Base-by-base conservation (phyloP, 768 basidiomycete species). In the Mycena amicta region DNA sequence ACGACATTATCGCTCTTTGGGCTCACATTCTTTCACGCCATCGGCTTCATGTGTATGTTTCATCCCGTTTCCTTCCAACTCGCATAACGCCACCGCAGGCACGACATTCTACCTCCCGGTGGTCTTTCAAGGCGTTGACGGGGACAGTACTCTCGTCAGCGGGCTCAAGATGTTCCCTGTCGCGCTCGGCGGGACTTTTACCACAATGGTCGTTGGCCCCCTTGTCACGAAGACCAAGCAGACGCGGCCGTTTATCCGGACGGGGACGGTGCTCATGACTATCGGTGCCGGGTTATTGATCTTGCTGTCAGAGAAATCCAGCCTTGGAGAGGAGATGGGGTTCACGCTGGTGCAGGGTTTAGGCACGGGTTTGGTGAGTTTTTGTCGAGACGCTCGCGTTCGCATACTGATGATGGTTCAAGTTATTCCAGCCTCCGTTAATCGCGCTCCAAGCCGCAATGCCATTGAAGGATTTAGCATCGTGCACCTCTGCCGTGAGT, bases 71-170 rank as follows among this genome's bases (percentile, higher is more conserved):
- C 4, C 31, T 33, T 28, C 13, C 22, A 2, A 18, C 5, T n/a
- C 28, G n/a, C n/a, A n/a, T n/a, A n/a, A n/a, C n/a, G n/a, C n/a
- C n/a, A 15, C 11, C 30, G 28, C 23, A 59, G 58, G 58, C 49
- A 59, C 58, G 20, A 50, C 23, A n/a, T 59, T 59, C 27, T 75
- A 73, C 57, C 60, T 76, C 0, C 74, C 75, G 16, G 70, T 73
- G 15, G 73, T 74, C 59, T 75, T 75, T 60, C 75, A 76, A 50
- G 72, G 74, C 0, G 67, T 65, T 37, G 69, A 69, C 53, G 65
- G 62, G 29, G 67, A 66, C 12, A 59, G 66, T 2, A 67, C 76
- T 0, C 52, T 75, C 27, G 54, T 51, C 3, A 67, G 69, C 20
- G 72, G 74, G 4, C 51, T 73, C 13, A 64, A 70, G 50, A 27